A percentile compares a stretch with the other conserved stretches of the same genome.
Conservation (phyloP, 257 asterid genomes). For the Nicotiana obtusifolia region DNA sequence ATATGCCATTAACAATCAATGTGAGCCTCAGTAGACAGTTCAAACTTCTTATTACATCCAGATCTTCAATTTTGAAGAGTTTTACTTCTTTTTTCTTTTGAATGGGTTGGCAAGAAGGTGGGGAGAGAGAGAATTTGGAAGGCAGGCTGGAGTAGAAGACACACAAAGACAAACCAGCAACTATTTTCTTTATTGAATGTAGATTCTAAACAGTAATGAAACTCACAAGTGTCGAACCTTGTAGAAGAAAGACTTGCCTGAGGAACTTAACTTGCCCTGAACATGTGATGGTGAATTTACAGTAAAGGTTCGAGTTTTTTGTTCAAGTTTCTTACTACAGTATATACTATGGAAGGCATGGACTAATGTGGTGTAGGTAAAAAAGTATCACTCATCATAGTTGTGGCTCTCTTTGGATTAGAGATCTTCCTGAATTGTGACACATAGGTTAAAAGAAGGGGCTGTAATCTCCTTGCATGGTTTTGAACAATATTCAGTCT, state of each 20-base stretch:
- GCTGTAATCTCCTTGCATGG: not conserved
- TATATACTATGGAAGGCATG: not conserved
- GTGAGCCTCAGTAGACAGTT: not conserved
- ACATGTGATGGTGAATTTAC: not conserved
- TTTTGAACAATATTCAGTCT: not conserved
- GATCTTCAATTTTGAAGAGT: not conserved
- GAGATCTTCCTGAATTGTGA: not conserved
- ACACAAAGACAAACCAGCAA: not conserved
- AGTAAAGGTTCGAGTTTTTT: not conserved
- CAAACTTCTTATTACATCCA: not conserved
- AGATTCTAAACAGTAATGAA: not conserved
- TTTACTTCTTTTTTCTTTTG: not conserved
- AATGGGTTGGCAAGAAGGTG: not conserved
- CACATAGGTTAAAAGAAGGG: not conserved
- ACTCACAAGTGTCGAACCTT: not conserved
- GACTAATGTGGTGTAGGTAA: not conserved
- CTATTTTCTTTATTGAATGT: not conserved
- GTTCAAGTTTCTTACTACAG: not conserved
- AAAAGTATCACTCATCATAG: not conserved
- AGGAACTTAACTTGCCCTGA: not conserved
- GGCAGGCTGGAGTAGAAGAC: not conserved
- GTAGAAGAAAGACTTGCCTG: not conserved
- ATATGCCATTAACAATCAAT: not conserved
- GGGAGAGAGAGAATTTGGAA: not conserved
- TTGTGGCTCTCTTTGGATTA: not conserved